Conservation (phyloP, 2,329 filamentous ascomycete genomes). For the Pseudogymnoascus sp. region DNA sequence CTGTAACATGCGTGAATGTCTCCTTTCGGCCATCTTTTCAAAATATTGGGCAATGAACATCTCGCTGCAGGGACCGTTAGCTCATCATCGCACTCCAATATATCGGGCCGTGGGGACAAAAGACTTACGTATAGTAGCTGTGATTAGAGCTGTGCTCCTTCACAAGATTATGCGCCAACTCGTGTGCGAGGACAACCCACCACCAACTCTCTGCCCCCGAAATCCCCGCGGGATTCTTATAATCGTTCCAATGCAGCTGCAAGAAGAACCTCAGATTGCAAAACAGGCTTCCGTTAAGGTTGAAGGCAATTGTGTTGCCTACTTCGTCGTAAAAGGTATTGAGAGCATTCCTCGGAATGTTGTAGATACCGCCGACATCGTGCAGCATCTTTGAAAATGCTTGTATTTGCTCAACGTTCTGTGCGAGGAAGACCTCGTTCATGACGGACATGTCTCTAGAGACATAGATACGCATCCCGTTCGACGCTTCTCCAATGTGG, state of each 20-base stretch:
- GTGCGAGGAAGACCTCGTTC: slow-evolving; percentile 49
- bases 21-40: slow-evolving; percentile 49
- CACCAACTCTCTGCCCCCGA: slow-evolving; percentile 64
- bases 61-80: slow-evolving; percentile 41
- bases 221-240: slow-evolving; percentile 32
- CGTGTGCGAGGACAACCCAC: slow-evolving; percentile 94
- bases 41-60: slow-evolving; percentile 75
- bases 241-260: slow-evolving; percentile 56
- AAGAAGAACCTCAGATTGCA: slow-evolving; percentile 87
- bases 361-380: slow-evolving; percentile 65
- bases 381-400: slow-evolving; percentile 61
- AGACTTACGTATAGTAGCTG: slow-evolving; percentile 66
- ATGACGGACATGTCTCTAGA: slow-evolving; percentile 44
- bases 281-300: slow-evolving; percentile 77
- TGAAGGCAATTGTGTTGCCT: slow-evolving; percentile 86
- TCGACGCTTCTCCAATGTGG: slow-evolving; percentile 60
- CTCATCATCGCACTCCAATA: slow-evolving; percentile 17
- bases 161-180: slow-evolving; percentile 90
- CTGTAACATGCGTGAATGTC: neutral
- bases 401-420: slow-evolving; percentile 60
- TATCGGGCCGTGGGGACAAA: neutral
- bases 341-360: slow-evolving; percentile 57
- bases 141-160: slow-evolving; percentile 68
- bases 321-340: slow-evolving; percentile 81
- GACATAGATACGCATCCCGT: slow-evolving; percentile 68